These are phyloP conservation scores for Phytophthora multivora DNA, from an alignment of 352 stramenopile species.

Conservation along the genomic window DNA sequence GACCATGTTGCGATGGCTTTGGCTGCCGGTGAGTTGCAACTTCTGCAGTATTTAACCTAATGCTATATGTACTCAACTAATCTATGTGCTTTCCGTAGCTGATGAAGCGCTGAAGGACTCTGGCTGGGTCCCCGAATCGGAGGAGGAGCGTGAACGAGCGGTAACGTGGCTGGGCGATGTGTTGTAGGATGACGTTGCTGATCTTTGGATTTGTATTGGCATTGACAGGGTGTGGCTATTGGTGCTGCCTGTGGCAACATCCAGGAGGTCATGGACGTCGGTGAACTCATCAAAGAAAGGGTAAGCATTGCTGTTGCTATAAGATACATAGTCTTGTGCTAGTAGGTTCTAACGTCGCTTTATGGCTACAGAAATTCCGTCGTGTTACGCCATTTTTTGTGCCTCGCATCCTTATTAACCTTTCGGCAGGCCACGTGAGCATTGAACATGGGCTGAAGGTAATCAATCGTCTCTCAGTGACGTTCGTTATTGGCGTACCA, in stretches of 20 bases:
- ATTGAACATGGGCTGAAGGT: slow-evolving; percentile 89
- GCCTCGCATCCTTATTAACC: slow-evolving; percentile 91
- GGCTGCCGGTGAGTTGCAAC: slow-evolving; percentile 48
- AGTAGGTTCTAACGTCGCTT: background rate
- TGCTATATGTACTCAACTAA: slow-evolving; percentile 2
- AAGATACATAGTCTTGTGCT: too few species aligned
- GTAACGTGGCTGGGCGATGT: slow-evolving; percentile 20
- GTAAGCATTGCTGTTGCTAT: slow-evolving; percentile 25
- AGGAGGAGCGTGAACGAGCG: slow-evolving; percentile 60
- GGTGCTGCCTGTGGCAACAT: slow-evolving; percentile 82
- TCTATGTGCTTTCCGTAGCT: slow-evolving; percentile 31
- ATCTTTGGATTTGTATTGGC: slow-evolving; percentile 14
- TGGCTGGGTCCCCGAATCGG: slow-evolving; percentile 49
- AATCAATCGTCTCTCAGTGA: background rate
- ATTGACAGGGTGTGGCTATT: slow-evolving; percentile 76
- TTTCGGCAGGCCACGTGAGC: slow-evolving; percentile 88
- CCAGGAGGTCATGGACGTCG: slow-evolving; percentile 77
- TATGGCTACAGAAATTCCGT: slow-evolving; percentile 59
- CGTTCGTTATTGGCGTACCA: background rate
- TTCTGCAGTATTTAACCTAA: background rate
- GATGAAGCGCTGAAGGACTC: slow-evolving; percentile 75
- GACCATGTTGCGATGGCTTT: slow-evolving; percentile 84
- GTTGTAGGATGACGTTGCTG: background rate
- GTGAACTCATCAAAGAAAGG: slow-evolving; percentile 55
- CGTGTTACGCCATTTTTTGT: slow-evolving; percentile 93